Conservation (phyloP, 306 rosid species). For the Cicer cuneatum region DNA sequence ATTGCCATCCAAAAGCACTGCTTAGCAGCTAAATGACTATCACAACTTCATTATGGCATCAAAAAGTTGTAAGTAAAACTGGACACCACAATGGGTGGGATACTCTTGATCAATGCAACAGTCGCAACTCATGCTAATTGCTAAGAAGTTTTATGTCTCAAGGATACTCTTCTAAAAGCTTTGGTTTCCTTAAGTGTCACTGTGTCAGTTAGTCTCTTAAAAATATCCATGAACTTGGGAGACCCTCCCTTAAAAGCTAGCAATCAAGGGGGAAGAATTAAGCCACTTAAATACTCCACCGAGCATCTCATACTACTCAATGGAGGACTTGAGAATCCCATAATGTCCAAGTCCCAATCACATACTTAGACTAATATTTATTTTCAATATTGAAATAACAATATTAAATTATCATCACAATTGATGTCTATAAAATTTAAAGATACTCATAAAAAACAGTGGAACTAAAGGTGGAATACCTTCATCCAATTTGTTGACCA, state of each 20-base stretch:
- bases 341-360: too few relatives aligned
- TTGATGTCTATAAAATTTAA: constrained; percentile 14
- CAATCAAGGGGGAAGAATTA: too few relatives aligned
- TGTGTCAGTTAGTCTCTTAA: not conserved
- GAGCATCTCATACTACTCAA: too few relatives aligned
- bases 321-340: too few relatives aligned
- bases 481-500: constrained; percentile 79
- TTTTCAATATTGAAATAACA: not conserved
- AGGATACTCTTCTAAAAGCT: not conserved
- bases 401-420: not conserved
- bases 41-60: constrained; percentile 27
- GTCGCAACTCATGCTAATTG: constrained; percentile 5
- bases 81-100: not conserved
- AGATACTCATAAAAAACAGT: constrained; percentile 3
- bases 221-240: too few relatives aligned
- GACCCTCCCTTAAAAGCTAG: too few relatives aligned
- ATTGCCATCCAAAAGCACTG: not conserved
- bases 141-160: constrained; percentile 23
- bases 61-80: constrained; percentile 10
- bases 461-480: constrained; percentile 53
- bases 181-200: constrained; percentile 6
- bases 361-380: too few relatives aligned
- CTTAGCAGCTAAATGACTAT: constrained; percentile 26
- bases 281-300: too few relatives aligned
- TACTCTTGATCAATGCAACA: constrained; percentile 4